Conservation (phyloP, 1,284 basidiomycete genomes). For the Cystobasidium slooffiae region DNA sequence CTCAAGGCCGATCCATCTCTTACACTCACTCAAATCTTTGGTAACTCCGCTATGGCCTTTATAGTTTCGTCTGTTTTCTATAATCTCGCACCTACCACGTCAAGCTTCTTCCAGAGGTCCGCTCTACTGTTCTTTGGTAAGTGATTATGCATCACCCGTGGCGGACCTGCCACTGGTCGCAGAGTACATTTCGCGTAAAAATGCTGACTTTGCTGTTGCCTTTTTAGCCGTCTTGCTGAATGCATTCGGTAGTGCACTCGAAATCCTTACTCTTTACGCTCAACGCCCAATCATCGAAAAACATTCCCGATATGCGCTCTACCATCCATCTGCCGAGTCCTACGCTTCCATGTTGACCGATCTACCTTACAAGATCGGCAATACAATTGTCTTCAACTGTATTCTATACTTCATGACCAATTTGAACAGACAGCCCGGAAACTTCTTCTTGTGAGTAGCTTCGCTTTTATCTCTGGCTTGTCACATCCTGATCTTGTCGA, state of each 20-base stretch:
- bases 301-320: slow-evolving; percentile 60
- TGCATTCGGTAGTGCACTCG: slow-evolving; percentile 58
- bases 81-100: slow-evolving; percentile 72
- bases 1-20: slow-evolving; percentile 58
- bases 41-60: slow-evolving; percentile 64
- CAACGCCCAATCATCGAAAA: slow-evolving; percentile 60
- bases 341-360: slow-evolving; percentile 60
- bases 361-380: slow-evolving; percentile 63
- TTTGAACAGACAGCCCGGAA: slow-evolving; percentile 61
- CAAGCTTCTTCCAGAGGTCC: slow-evolving; percentile 85
- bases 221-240: slow-evolving; percentile 61
- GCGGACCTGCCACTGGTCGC: slow-evolving; percentile 75
- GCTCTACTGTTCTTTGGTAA: slow-evolving; percentile 67
- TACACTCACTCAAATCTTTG: slow-evolving; percentile 58
- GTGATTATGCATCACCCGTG: slow-evolving; percentile 64
- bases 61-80: slow-evolving; percentile 65
- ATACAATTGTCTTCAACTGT: slow-evolving; percentile 62
- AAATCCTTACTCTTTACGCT: slow-evolving; percentile 60
- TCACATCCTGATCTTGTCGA: not conserved
- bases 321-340: slow-evolving; percentile 60
- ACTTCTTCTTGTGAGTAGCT: slow-evolving; percentile 70
- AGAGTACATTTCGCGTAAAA: slow-evolving; percentile 61
- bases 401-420: slow-evolving; percentile 71
- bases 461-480: not conserved
- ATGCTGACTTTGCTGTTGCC: too few relatives aligned